Evolutionary conservation across 2,329 filamentous ascomycete species (phyloP).

Genomic region (Fusarium nanum): DNA sequence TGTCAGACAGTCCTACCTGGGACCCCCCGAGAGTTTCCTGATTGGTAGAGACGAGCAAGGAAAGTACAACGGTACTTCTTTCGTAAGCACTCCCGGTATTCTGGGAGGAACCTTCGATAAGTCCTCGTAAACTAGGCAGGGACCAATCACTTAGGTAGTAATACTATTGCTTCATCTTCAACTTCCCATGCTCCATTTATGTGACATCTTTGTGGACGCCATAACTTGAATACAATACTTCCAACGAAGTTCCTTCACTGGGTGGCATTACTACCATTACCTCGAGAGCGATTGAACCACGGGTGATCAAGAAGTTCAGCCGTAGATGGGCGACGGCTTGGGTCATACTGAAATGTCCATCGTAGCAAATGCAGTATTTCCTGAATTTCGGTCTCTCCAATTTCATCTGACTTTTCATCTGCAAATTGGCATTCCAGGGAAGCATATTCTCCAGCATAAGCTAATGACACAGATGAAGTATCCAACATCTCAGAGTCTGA

Average conservation of each 20-base stretch:
- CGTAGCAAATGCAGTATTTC: neutral
- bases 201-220: no score
- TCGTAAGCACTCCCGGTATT: slow-evolving; percentile 6
- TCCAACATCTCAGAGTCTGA: neutral
- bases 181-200: neutral
- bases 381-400: fast-evolving
- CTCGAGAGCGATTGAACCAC: neutral
- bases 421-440: neutral
- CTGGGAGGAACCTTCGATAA: neutral
- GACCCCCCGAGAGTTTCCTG: slow-evolving; percentile 66
- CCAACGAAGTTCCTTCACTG: no score
- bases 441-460: neutral
- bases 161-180: neutral
- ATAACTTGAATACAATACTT: no score
- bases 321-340: neutral
- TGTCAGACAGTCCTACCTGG: slow-evolving; percentile 64
- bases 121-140: neutral
- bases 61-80: slow-evolving; percentile 30
- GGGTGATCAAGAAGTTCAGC: neutral
- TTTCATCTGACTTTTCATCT: neutral
- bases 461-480: neutral
- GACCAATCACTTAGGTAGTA: neutral
- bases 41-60: slow-evolving; percentile 21
- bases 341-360: neutral
- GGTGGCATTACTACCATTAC: no score